Evolutionary conservation across 495 filamentous ascomycete species (phyloP).

Genomic region (Aspergillus cristatus): DNA sequence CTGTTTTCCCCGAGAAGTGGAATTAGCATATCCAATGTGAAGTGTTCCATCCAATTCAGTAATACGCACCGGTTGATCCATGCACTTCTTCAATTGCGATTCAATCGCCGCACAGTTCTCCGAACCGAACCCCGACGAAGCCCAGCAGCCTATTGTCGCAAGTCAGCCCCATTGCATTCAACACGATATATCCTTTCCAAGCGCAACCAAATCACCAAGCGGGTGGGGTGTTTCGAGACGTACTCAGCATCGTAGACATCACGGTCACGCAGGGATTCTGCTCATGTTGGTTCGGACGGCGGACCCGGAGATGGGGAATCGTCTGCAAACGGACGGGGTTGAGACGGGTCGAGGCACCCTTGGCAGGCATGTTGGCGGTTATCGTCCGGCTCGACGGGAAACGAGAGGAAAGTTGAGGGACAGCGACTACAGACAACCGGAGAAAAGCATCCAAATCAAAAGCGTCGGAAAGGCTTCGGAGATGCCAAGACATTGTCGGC

Average conservation of each 20-base stretch:
- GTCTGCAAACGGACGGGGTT: slow-evolving; percentile 77
- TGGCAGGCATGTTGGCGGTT: slow-evolving; percentile 39
- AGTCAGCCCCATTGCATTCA: too few species aligned
- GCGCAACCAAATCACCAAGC: too few species aligned
- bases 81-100: slow-evolving; percentile 75
- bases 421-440: not conserved
- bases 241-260: slow-evolving; percentile 90
- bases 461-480: slow-evolving; percentile 11
- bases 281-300: slow-evolving; percentile 65
- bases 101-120: slow-evolving; percentile 75
- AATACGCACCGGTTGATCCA: slow-evolving; percentile 67
- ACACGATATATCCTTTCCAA: not conserved
- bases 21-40: slow-evolving; percentile 10
- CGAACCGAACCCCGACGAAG: slow-evolving; percentile 66
- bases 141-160: slow-evolving; percentile 72
- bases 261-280: slow-evolving; percentile 71
- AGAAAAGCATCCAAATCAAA: slow-evolving; percentile 3
- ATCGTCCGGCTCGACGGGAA: slow-evolving; percentile 19
- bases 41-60: not conserved
- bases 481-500: slow-evolving; percentile 16
- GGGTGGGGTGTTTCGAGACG: slow-evolving; percentile 23
- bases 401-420: slow-evolving; percentile 17
- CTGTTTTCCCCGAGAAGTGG: slow-evolving; percentile 24
- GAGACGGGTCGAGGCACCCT: slow-evolving; percentile 37
- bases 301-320: slow-evolving; percentile 72